These are phyloP conservation scores for Colletotrichum lentis DNA, from an alignment of 2,329 filamentous ascomycete species.

Conservation along the genomic window DNA sequence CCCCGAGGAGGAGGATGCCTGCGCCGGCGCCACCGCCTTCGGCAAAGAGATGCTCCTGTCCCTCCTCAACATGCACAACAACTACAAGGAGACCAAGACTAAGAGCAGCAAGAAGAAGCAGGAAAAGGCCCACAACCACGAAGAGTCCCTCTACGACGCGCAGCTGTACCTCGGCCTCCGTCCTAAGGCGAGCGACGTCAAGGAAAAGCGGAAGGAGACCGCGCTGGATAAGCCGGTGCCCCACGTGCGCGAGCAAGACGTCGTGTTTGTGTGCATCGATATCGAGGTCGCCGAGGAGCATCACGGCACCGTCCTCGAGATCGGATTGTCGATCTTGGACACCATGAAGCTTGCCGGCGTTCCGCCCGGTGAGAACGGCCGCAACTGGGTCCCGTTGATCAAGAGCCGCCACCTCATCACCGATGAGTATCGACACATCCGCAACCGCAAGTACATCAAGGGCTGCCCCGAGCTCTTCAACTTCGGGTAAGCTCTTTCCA, in stretches of 20 bases:
- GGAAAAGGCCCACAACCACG: conserved; percentile 22
- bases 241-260: conserved; percentile 14
- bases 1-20: conserved; percentile 20
- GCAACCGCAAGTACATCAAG: conserved; percentile 72
- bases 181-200: conserved; percentile 2
- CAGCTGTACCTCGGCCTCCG: conserved; percentile 38
- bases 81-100: conserved; percentile 42
- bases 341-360: conserved; percentile 63
- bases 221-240: conserved; percentile 16
- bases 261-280: conserved; percentile 80
- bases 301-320: conserved; percentile 76
- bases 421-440: conserved; percentile 69
- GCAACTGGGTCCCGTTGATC: conserved; percentile 74
- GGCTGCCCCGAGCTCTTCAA: conserved; percentile 79
- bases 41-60: conserved; percentile 27
- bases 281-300: conserved; percentile 80
- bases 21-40: conserved; percentile 2
- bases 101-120: conserved; percentile 32
- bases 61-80: conserved; percentile 32
- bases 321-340: conserved; percentile 85
- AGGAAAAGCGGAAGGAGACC: conserved; percentile 20
- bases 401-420: conserved; percentile 79
- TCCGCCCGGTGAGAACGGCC: conserved; percentile 67
- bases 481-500: conserved; percentile 69
- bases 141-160: conserved; percentile 25